A percentile compares a stretch with the other conserved stretches of the same genome.
Evolutionary conservation across 371 early-diverging fungal genomes (phyloP).

Genomic region (Neoconidiobolus thromboides): DNA sequence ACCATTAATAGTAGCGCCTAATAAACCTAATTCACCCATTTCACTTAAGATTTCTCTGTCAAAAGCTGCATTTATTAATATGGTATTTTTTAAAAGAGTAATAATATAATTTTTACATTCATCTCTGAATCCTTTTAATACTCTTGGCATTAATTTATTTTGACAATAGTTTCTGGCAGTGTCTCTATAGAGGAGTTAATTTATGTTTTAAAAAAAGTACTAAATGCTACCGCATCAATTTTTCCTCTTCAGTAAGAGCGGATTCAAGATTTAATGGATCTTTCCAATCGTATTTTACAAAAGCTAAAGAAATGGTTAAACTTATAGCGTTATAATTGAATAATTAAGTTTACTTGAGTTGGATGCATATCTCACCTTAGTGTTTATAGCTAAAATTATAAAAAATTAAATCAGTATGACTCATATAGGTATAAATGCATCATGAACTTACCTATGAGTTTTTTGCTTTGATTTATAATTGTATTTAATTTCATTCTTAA

Average conservation of each 20-base stretch:
- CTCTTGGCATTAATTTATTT: constrained; percentile 66
- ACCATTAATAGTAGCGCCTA: constrained; percentile 91
- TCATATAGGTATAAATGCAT: too few relatives aligned
- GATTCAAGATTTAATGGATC: constrained; percentile 76
- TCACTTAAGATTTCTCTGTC: constrained; percentile 80
- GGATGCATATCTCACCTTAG: background rate
- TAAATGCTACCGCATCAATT: constrained; percentile 36
- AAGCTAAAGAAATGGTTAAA: constrained; percentile 1
- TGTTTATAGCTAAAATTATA: background rate
- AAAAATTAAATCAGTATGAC: background rate
- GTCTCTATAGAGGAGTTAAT: constrained; percentile 26
- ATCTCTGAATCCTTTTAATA: constrained; percentile 63
- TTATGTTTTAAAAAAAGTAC: background rate
- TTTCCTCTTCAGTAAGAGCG: constrained; percentile 77
- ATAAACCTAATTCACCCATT: constrained; percentile 86
- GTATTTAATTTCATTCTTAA: too few relatives aligned
- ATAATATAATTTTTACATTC: constrained; percentile 36
- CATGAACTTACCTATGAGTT: too few relatives aligned
- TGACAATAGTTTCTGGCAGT: constrained; percentile 78
- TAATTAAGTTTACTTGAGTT: background rate
- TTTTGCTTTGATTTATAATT: too few relatives aligned
- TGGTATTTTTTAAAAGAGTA: background rate
- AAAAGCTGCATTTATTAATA: constrained; percentile 27
- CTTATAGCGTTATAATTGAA: background rate
- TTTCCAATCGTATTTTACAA: constrained; percentile 71